These are phyloP conservation scores for Alloteropsis angusta DNA, from an alignment of 202 grass and related monocot species.

Conservation along the genomic window DNA sequence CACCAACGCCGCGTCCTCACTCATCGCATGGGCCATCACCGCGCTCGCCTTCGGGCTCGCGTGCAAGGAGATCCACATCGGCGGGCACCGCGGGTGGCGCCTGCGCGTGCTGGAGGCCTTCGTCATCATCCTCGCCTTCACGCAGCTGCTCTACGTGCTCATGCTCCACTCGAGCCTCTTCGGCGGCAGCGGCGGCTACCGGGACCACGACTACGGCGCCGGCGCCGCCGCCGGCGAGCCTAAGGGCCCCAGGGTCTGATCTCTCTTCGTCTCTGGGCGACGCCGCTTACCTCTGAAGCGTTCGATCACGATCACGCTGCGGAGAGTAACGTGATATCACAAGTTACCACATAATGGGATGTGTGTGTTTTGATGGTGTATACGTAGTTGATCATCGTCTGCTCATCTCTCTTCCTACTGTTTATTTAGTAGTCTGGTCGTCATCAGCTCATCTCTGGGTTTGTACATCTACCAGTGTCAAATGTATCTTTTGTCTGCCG, in stretches of 20 bases:
- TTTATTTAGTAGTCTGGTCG: too few relatives aligned
- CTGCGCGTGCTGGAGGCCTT: slow-evolving; percentile 58
- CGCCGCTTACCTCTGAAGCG: background rate
- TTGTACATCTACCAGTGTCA: too few relatives aligned
- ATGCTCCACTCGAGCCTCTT: slow-evolving; percentile 52
- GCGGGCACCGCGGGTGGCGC: slow-evolving; percentile 48
- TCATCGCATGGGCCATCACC: slow-evolving; percentile 62
- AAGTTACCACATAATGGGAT: background rate
- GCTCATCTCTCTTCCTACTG: too few relatives aligned
- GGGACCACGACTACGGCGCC: slow-evolving; percentile 42
- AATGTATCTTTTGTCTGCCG: too few relatives aligned
- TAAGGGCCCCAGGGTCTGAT: slow-evolving; percentile 33
- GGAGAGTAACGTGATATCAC: background rate
- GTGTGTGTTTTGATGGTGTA: background rate
- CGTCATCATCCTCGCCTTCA: slow-evolving; percentile 56
- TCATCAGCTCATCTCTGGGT: too few relatives aligned
- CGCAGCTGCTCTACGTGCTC: slow-evolving; percentile 57
- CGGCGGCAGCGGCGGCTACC: slow-evolving; percentile 32
- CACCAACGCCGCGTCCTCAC: slow-evolving; percentile 6
- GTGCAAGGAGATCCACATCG: slow-evolving; percentile 65
- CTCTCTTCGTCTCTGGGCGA: background rate
- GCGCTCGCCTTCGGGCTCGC: slow-evolving; percentile 61
- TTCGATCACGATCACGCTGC: background rate
- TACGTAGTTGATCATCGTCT: too few relatives aligned
- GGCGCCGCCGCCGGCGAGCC: slow-evolving; percentile 26